Evolutionary conservation across 2,329 filamentous ascomycete genomes (phyloP).

Genomic region (Fusarium coffeatum): DNA sequence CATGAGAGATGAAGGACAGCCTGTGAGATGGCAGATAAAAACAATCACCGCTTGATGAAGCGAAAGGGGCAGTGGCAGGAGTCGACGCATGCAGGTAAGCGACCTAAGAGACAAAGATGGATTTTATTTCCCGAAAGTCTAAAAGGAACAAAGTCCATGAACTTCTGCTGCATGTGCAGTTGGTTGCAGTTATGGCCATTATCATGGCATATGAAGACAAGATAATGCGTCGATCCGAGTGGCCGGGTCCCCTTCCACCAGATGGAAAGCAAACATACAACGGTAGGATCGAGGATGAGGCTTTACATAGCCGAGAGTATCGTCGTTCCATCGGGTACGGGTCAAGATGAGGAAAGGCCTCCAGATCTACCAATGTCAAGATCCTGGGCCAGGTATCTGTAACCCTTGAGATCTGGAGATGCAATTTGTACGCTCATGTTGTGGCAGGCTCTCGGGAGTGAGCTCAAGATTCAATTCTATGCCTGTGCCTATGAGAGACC

Average conservation of each 20-base stretch:
- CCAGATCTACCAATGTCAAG: neutral
- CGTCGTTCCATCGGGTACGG: constrained; percentile 12
- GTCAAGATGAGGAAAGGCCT: neutral
- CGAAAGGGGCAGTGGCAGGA: constrained; percentile 7
- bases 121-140: neutral
- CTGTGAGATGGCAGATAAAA: constrained; percentile 22
- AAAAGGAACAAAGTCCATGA: neutral
- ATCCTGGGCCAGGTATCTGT: constrained; percentile 9
- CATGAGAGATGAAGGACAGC: constrained; percentile 28
- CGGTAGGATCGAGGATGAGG: constrained; percentile 1
- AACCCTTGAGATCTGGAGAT: constrained; percentile 26
- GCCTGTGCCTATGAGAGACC: constrained; percentile 23
- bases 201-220: constrained; percentile 11
- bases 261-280: constrained; percentile 4
- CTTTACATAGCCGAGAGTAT: constrained; percentile 13
- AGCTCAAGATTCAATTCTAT: constrained; percentile 2
- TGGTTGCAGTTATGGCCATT: neutral
- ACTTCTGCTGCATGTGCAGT: neutral
- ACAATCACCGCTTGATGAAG: constrained; percentile 26
- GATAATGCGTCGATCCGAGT: constrained; percentile 1
- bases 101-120: constrained; percentile 2
- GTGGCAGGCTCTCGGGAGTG: constrained; percentile 31
- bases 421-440: constrained; percentile 33
- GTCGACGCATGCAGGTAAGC: constrained; percentile 24
- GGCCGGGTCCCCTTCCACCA: constrained; percentile 3